Conservation (phyloP, 306 rosid genomes). For the Prunus campanulata region DNA sequence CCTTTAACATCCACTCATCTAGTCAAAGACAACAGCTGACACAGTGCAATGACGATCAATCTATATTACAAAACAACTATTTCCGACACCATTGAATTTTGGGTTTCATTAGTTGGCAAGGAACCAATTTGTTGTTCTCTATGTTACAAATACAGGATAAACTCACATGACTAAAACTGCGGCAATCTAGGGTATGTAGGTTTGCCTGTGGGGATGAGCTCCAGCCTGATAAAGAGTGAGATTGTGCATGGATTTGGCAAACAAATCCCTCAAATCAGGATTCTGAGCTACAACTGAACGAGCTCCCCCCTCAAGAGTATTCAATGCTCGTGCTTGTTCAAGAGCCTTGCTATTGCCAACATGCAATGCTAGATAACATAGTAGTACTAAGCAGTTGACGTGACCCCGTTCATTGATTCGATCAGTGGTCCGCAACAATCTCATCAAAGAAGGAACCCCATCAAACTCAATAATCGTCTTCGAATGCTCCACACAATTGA, state of each 20-base stretch:
- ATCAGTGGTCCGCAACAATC: conserved; percentile 40
- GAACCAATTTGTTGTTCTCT: conserved; percentile 1
- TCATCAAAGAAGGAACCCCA: conserved; percentile 67
- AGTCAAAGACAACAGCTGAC: neutral
- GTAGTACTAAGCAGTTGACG: conserved; percentile 42
- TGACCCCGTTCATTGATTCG: conserved; percentile 40
- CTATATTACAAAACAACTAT: neutral
- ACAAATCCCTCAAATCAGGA: conserved; percentile 61
- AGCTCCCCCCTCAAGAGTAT: conserved; percentile 58
- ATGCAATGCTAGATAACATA: conserved; percentile 67
- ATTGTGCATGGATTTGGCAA: conserved; percentile 56
- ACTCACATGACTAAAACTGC: conserved; percentile 36
- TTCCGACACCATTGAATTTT: neutral
- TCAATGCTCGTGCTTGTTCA: conserved; percentile 68
- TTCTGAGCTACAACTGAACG: conserved; percentile 57
- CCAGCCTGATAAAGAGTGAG: conserved; percentile 87
- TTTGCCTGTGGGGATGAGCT: conserved; percentile 65
- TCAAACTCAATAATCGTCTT: conserved; percentile 68
- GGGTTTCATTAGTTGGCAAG: neutral
- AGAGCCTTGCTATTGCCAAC: conserved; percentile 81
- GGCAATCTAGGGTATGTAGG: conserved; percentile 33
- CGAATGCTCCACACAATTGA: conserved; percentile 63
- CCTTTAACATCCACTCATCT: conserved; percentile 19
- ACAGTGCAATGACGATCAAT: conserved; percentile 6
- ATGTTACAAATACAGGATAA: conserved; percentile 26